A percentile compares a stretch with the other conserved stretches of the same genome.
Evolutionary conservation across 495 filamentous ascomycete genomes (phyloP).

Genomic region (Pseudoneurospora amorphoporcata): DNA sequence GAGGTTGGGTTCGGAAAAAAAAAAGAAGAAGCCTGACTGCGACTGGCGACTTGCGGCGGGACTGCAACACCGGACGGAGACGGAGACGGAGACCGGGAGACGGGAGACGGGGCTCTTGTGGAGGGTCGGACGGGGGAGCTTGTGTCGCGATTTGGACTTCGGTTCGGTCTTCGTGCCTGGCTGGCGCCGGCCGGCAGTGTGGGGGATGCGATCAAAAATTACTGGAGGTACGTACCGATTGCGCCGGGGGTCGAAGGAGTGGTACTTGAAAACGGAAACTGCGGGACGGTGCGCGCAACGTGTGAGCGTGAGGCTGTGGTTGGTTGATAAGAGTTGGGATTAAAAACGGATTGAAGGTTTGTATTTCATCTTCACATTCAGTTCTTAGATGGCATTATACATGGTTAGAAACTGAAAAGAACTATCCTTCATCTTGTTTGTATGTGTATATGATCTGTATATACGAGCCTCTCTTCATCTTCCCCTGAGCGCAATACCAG

Average conservation of each 20-base stretch:
- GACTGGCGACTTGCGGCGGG: slow-evolving; percentile 6
- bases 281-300: background rate
- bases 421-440: background rate
- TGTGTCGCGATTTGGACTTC: background rate
- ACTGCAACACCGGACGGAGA: slow-evolving; percentile 3
- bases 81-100: background rate
- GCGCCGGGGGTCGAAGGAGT: background rate
- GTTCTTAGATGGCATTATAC: background rate
- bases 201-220: background rate
- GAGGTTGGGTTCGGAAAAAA: background rate
- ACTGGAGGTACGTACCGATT: background rate
- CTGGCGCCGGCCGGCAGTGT: background rate
- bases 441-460: background rate
- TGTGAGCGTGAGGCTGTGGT: background rate
- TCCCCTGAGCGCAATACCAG: background rate
- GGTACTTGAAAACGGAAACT: background rate
- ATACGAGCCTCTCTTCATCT: background rate
- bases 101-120: background rate
- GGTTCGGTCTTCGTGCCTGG: background rate
- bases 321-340: background rate
- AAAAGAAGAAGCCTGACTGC: background rate
- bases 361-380: background rate
- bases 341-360: background rate
- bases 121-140: background rate
- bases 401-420: background rate